A percentile compares a stretch with the other conserved stretches of the same genome.
Conservation (phyloP, 257 asterid genomes). For the Oldenlandia corymbosa region DNA sequence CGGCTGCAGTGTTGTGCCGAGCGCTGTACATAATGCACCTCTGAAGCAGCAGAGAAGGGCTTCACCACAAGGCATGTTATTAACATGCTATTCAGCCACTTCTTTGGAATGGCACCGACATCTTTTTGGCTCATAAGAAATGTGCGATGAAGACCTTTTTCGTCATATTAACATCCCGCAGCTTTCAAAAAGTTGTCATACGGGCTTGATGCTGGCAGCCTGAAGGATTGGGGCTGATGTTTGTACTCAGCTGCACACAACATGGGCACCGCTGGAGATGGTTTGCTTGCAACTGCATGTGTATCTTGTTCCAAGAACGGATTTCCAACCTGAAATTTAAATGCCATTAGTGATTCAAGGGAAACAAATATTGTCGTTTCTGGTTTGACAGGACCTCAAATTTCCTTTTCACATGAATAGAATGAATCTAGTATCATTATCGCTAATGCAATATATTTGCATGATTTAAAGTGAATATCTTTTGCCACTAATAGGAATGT, state of each 20-base stretch:
- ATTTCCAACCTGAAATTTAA: constrained; percentile 44
- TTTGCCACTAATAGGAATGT: neutral
- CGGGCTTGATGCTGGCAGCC: constrained; percentile 75
- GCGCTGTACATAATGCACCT: neutral
- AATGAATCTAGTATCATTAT: too few relatives aligned
- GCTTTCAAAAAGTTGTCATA: constrained; percentile 87
- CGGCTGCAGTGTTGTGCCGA: constrained; percentile 3
- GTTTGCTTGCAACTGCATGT: constrained; percentile 23
- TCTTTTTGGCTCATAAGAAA: neutral
- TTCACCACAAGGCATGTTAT: constrained; percentile 4
- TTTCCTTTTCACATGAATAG: neutral
- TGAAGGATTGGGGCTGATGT: constrained; percentile 47
- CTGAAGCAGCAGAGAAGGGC: constrained; percentile 9
- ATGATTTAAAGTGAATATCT: neutral
- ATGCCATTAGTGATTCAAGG: constrained; percentile 8
- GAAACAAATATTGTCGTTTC: neutral
- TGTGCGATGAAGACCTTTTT: neutral
- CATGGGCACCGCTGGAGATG: constrained; percentile 24
- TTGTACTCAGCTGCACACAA: constrained; percentile 49
- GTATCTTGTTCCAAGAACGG: constrained; percentile 37
- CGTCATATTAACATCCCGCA: constrained; percentile 59
- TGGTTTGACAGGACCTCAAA: too few relatives aligned
- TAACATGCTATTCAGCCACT: neutral
- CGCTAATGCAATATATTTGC: neutral
- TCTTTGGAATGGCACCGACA: constrained; percentile 7